phyloP scores from a whole-genome alignment of 2,329 filamentous ascomycete genomes.

The Rhynchosporium secalis region DNA sequence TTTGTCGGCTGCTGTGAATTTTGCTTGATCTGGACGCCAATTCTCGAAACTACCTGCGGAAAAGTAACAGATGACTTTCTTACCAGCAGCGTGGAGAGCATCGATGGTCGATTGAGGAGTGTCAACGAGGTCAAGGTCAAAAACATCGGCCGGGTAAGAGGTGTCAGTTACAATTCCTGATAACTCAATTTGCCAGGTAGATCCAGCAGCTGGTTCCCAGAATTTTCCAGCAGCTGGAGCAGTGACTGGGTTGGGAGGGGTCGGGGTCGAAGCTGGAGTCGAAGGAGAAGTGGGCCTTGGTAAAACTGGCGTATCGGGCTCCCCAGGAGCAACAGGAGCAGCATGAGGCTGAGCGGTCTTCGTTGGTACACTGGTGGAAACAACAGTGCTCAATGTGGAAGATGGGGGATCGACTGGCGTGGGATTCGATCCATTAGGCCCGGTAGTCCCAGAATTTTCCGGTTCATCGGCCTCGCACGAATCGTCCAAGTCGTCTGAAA shows the following conservation, averaged over 20 bases:
- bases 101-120: constrained; percentile 49
- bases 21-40: constrained; percentile 54
- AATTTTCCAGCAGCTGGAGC: constrained; percentile 12
- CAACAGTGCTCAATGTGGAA: neutral
- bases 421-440: neutral
- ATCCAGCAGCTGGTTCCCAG: constrained; percentile 25
- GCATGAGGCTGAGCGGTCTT: neutral
- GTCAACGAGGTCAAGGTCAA: constrained; percentile 47
- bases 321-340: neutral
- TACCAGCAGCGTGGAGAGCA: constrained; percentile 50
- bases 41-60: constrained; percentile 69
- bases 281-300: neutral
- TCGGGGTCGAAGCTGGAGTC: neutral
- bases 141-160: constrained; percentile 23
- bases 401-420: neutral
- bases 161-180: constrained; percentile 16
- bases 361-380: neutral
- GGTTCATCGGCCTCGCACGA: neutral
- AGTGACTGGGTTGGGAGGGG: neutral
- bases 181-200: constrained; percentile 26
- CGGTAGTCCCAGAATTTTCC: neutral
- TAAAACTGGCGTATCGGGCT: neutral
- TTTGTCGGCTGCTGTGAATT: constrained; percentile 56
- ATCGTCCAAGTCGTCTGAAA: neutral
- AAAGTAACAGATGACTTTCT: constrained; percentile 74